Evolutionary conservation across 2,329 filamentous ascomycete genomes (phyloP).

Genomic region (Seiridium cupressi): DNA sequence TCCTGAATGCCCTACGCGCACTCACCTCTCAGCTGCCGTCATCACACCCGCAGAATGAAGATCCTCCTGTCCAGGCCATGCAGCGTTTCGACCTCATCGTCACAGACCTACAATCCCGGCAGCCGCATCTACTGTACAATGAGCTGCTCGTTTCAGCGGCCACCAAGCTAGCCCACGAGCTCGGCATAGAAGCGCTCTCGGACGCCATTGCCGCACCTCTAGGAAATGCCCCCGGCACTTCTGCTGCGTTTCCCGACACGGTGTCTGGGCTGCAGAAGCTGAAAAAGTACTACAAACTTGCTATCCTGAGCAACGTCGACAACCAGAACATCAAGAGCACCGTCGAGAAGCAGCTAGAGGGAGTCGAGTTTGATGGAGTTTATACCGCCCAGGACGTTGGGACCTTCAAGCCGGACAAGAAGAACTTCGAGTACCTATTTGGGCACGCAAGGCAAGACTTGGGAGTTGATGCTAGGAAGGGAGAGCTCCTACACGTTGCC

Average conservation of each 20-base stretch:
- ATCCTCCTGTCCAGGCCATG: slow-evolving; percentile 37
- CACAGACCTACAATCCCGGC: slow-evolving; percentile 47
- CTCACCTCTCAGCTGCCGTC: slow-evolving; percentile 36
- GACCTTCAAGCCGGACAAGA: slow-evolving; percentile 64
- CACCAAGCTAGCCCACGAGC: slow-evolving; percentile 42
- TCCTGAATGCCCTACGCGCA: slow-evolving; percentile 51
- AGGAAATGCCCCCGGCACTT: slow-evolving; percentile 48
- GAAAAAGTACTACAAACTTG: slow-evolving; percentile 51
- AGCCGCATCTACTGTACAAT: slow-evolving; percentile 59
- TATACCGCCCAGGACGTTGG: slow-evolving; percentile 72
- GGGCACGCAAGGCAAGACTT: slow-evolving; percentile 49
- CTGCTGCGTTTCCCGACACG: slow-evolving; percentile 58
- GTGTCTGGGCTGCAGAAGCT: slow-evolving; percentile 50
- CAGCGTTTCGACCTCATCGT: slow-evolving; percentile 42
- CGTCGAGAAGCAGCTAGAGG: slow-evolving; percentile 37
- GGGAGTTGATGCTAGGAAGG: slow-evolving; percentile 45
- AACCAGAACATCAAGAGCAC: slow-evolving; percentile 29
- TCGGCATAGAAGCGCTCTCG: slow-evolving; percentile 32
- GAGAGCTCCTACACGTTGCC: slow-evolving; percentile 65
- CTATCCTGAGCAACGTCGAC: slow-evolving; percentile 53
- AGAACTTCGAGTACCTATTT: slow-evolving; percentile 68
- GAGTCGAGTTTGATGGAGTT: slow-evolving; percentile 56
- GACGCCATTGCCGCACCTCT: slow-evolving; percentile 45
- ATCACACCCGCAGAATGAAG: slow-evolving; percentile 32
- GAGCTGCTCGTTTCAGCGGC: slow-evolving; percentile 52